Conservation (phyloP, 1,284 basidiomycete species). For the Puccinia brachypodii region DNA sequence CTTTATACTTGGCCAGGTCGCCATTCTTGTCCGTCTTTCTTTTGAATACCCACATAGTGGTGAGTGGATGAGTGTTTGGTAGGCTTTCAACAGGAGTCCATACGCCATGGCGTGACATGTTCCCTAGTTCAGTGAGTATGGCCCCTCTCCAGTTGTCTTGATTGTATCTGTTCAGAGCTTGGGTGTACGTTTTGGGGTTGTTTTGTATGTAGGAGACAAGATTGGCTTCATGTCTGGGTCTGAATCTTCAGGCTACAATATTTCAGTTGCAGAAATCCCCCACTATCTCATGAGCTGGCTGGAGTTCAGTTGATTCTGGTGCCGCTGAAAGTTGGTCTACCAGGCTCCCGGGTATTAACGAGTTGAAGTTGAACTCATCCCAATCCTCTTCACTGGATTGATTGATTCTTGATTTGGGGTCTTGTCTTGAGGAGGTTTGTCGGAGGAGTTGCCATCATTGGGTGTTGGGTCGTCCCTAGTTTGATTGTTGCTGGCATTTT, state of each 20-base stretch:
- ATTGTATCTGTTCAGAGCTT: background rate
- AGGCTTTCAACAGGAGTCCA: background rate
- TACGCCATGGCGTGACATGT: background rate
- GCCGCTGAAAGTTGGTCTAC: too few relatives aligned
- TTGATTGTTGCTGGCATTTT: too few relatives aligned
- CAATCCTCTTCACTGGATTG: too few relatives aligned
- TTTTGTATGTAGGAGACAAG: background rate
- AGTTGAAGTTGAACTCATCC: background rate
- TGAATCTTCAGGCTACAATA: background rate
- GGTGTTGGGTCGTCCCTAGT: too few relatives aligned
- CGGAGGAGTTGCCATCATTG: background rate
- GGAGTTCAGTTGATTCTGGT: too few relatives aligned
- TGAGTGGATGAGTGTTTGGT: background rate
- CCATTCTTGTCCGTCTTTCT: constrained; percentile 13
- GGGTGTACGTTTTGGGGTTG: background rate
- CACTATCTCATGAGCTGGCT: background rate
- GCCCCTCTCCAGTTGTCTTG: background rate
- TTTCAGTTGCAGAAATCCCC: background rate
- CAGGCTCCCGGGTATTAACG: background rate
- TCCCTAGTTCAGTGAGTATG: background rate
- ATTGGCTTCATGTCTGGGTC: background rate
- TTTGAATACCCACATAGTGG: background rate
- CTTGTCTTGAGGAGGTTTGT: background rate
- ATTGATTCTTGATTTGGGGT: background rate
- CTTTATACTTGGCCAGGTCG: background rate